phyloP scores from a whole-genome alignment of 768 basidiomycete genomes.

The Leccinum uliginosum region DNA sequence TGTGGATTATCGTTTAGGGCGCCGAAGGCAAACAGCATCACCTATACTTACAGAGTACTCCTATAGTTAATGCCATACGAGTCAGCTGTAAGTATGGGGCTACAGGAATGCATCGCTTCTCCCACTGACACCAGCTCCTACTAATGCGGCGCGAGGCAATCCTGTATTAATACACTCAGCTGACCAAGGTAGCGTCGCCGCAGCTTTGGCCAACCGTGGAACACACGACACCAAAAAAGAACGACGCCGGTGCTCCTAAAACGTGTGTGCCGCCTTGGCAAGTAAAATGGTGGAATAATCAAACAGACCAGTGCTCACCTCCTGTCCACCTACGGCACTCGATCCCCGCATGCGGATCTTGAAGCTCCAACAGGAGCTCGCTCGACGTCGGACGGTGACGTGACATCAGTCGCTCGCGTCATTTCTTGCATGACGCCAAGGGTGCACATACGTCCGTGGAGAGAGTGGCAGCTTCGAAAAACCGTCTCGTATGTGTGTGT shows the following conservation, averaged over 20 bases:
- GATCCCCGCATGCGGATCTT: slow-evolving; percentile 1
- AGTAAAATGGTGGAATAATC: background rate
- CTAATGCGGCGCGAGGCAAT: background rate
- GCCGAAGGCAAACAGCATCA: background rate
- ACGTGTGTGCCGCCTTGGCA: slow-evolving; percentile 3
- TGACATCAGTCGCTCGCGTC: background rate
- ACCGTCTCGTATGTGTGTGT: slow-evolving; percentile 1
- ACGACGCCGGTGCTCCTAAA: background rate
- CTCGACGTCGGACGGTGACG: background rate
- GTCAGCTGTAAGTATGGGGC: background rate
- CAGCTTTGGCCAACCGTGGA: background rate
- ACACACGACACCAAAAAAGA: slow-evolving; percentile 4
- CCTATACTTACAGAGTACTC: background rate
- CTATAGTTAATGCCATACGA: background rate
- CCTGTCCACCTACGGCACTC: slow-evolving; percentile 3
- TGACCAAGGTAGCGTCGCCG: background rate
- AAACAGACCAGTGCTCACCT: slow-evolving; percentile 10
- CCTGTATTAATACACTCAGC: background rate
- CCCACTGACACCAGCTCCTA: background rate
- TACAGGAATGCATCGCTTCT: background rate
- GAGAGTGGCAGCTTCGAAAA: slow-evolving; percentile 13
- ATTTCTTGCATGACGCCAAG: slow-evolving; percentile 1
- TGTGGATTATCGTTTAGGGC: slow-evolving; percentile 2
- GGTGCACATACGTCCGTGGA: slow-evolving; percentile 1
- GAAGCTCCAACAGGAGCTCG: background rate